These are phyloP conservation scores for Pseudopyricularia cyperi DNA, from an alignment of 2,329 filamentous ascomycete genomes.

Conservation along the genomic window DNA sequence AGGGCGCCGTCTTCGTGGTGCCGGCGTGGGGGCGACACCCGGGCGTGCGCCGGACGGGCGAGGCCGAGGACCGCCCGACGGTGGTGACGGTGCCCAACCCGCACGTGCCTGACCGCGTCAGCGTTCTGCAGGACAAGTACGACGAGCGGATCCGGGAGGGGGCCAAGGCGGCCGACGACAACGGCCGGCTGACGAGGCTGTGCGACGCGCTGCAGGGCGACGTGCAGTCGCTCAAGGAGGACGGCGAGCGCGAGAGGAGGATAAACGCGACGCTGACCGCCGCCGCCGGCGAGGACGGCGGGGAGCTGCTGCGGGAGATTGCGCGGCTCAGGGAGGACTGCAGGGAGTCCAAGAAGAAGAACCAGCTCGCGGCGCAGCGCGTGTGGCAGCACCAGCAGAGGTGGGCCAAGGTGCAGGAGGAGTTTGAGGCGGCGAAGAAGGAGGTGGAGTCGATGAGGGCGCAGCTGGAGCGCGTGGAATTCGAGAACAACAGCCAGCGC, in stretches of 20 bases:
- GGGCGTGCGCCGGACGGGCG: constrained; percentile 24
- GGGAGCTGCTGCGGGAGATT: neutral
- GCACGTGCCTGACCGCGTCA: constrained; percentile 17
- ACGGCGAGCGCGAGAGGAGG: constrained; percentile 6
- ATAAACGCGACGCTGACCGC: constrained; percentile 8
- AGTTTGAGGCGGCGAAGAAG: neutral
- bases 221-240: constrained; percentile 3
- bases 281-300: neutral
- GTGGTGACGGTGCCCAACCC: constrained; percentile 14
- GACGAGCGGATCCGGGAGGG: neutral
- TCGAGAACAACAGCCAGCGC: neutral
- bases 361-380: neutral
- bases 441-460: neutral
- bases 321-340: neutral
- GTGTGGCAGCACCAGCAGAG: neutral
- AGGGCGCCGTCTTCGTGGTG: constrained; percentile 37
- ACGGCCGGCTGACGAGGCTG: constrained; percentile 2
- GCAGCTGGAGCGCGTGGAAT: neutral
- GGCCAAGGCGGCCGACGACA: constrained; percentile 3
- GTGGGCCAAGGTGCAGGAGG: neutral
- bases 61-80: constrained; percentile 30
- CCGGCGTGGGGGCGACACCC: constrained; percentile 36
- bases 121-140: constrained; percentile 17
- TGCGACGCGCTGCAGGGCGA: constrained; percentile 3
- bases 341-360: neutral